Base-by-base conservation (phyloP, 768 basidiomycete genomes). In the Dioszegia aurantiaca region DNA sequence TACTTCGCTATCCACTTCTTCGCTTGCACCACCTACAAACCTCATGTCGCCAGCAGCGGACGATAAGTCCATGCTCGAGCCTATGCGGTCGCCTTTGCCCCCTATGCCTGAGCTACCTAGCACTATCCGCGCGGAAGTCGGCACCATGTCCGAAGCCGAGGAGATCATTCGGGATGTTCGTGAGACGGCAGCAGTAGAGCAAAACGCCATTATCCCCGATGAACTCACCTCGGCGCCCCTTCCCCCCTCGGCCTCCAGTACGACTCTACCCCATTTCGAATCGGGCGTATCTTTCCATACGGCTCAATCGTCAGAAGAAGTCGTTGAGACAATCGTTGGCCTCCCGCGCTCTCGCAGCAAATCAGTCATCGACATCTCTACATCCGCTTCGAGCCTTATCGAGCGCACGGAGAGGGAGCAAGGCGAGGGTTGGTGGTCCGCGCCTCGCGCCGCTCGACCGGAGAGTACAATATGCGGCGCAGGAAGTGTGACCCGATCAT, bases 361-460 rank as follows among this genome's bases (percentile, higher is more conserved):
- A 48, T 67, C 65, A 17, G 43, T 44, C 5, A 53, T 49, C 10
- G 65, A 63, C 33, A 36, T 67, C 16, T 58, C 62, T 19, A 46
- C 53, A 9, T 61, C 59, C 5, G n/a, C 47, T 3, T 63, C 56
- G 28, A 66, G 63, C 49, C 55, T 69, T 17, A 57, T 69, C 2
- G 64, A 69, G 27, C 47, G 61, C 16, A 28, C 51, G 19, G 64
- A 69, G 36, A 58, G 55, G 31, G 51, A 56, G 5, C 64, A 69
- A 54, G 68, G 68, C 2, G 46, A 54, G n/a, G 68, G 68, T 2
- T 69, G 68, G 68, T 69, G 64, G 64, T 69, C 68, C n/a, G 44
- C 55, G 27, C 51, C 51, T 26, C 19, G 51, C 9, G 14, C 8
- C 24, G n/a, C n/a, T n/a, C 19, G 24, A 40, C 49, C 41, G 42